Evolutionary conservation across 2,329 filamentous ascomycete species (phyloP).

Genomic region (Kalmusia sp.): DNA sequence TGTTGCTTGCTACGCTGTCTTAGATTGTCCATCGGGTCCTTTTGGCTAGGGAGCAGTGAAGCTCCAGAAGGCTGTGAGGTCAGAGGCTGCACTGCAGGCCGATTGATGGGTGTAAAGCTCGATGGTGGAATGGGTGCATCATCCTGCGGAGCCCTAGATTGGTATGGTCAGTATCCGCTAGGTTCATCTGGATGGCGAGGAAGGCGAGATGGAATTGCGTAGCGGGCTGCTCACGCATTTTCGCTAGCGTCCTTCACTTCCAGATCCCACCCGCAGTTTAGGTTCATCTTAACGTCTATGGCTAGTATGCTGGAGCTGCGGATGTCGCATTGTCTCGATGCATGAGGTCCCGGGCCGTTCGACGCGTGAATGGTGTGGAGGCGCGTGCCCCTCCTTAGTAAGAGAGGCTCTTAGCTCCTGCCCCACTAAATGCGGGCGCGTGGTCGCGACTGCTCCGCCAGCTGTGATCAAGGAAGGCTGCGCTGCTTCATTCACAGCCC

Average conservation of each 20-base stretch:
- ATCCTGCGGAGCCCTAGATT: neutral
- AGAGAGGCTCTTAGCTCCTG: neutral
- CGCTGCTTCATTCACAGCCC: conserved; percentile 4
- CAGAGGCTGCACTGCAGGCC: conserved; percentile 13
- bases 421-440: conserved; percentile 18
- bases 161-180: conserved; percentile 6
- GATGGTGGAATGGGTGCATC: conserved; percentile 14
- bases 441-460: neutral
- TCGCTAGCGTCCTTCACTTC: conserved; percentile 15
- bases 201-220: conserved; percentile 13
- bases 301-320: neutral
- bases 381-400: conserved; percentile 9
- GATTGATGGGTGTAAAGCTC: conserved; percentile 38
- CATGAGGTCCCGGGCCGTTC: neutral
- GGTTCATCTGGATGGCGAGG: neutral
- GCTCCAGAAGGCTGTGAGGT: conserved; percentile 17
- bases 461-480: neutral
- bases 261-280: conserved; percentile 14
- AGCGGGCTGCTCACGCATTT: conserved; percentile 32
- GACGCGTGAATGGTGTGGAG: conserved; percentile 8
- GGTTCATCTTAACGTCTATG: neutral
- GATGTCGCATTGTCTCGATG: conserved; percentile 9
- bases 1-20: conserved; percentile 16
- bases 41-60: conserved; percentile 8
- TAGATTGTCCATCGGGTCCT: neutral